Evolutionary conservation across 2,329 filamentous ascomycete genomes (phyloP), one percentile per base, ranked within the genome.

Genomic region (Hirsutella minnesotensis): DNA sequence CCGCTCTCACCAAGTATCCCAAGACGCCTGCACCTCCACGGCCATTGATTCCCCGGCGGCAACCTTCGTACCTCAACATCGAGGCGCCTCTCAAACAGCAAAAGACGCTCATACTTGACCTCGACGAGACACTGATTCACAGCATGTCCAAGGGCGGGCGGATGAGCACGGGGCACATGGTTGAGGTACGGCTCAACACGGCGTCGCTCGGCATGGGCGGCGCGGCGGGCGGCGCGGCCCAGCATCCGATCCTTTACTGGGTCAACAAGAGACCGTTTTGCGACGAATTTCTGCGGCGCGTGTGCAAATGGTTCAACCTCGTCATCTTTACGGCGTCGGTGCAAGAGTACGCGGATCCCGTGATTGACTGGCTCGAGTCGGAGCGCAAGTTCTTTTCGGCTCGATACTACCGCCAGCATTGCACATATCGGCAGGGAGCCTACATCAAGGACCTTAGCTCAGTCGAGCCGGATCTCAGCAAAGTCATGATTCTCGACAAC

Each of bases 401-500:
- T 34, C 74, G 92, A 51, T 96, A 92, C 67, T 98, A 98, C 64
- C 79, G 92, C 43, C 92, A 98, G 61, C 90, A 98, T 64, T 98
- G 92, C 69, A 96, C 92, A 19, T 88, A 87, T 58, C 77, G 92
- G 42, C 92, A 95, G 54, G 90, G 90, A 40, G 89, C 90, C 27
- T 98, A 95, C 59, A 96, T 98, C 70, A 98, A 98, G 64, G 92
- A 98, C 64, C 70, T 98, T 44, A 92, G 87, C 60, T 86, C 87
- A 44, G 88, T 98, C 35, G 92, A 98, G 70, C 89, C 92, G 16
- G 92, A 98, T 61, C 69, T 98, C 57, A 95, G 89, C 67, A 94
- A 88, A 65, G 92, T 98, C 47, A 95, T 96, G 84, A 98, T 98
- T 60, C 71, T 98, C 63, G 92, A 98, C 68, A 98, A 98, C 60